Percentiles rank a stretch among this genome's conserved stretches.
phyloP scores from a whole-genome alignment of 208 protist species.

The Endotrypanum monterogeii region DNA sequence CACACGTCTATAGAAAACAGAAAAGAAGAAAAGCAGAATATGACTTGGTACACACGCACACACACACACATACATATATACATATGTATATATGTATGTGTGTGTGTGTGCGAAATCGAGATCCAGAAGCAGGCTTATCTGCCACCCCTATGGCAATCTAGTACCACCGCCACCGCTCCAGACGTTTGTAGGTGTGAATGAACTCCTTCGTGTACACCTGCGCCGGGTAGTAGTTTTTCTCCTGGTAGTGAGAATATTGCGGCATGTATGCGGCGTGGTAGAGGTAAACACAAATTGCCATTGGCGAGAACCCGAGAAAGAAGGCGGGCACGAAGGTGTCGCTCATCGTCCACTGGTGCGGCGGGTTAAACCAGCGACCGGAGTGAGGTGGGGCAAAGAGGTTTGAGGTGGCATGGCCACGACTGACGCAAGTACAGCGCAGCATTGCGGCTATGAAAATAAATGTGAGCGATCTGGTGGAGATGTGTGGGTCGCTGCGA shows the following conservation, averaged over 20 bases:
- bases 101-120: background rate
- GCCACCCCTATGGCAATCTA: constrained; percentile 13
- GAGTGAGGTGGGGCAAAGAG: constrained; percentile 87
- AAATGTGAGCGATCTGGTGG: background rate
- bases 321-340: constrained; percentile 86
- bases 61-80: background rate
- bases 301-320: constrained; percentile 82
- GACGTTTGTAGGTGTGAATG: constrained; percentile 89
- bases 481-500: background rate
- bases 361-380: constrained; percentile 92
- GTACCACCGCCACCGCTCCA: constrained; percentile 92
- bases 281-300: constrained; percentile 79
- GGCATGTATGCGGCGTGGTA: constrained; percentile 91
- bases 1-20: background rate
- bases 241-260: constrained; percentile 91
- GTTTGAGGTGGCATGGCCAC: constrained; percentile 89
- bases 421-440: constrained; percentile 52
- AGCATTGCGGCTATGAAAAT: constrained; percentile 51
- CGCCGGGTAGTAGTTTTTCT: constrained; percentile 91
- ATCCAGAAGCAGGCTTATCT: constrained; percentile 15
- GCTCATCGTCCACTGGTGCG: constrained; percentile 92
- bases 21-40: too few relatives aligned
- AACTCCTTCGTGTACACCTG: constrained; percentile 93
- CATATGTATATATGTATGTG: background rate
- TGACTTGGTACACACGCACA: too few relatives aligned